Percentiles rank a stretch among this genome's conserved stretches.
phyloP scores from a whole-genome alignment of 306 rosid species.

The Glycyrrhiza uralensis region DNA sequence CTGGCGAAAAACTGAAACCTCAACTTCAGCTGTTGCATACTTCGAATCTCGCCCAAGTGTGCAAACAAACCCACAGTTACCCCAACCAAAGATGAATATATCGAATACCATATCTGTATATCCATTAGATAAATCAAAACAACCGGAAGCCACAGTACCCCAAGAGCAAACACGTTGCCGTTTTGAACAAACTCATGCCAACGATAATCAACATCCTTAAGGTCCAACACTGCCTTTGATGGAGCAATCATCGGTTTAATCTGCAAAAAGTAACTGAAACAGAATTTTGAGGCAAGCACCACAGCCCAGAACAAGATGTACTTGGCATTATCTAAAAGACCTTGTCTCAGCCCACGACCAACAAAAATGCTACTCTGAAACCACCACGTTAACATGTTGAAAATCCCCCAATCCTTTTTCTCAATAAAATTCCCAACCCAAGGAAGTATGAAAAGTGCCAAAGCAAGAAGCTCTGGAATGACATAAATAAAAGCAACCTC shows the following conservation, averaged over 20 bases:
- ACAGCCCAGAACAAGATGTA: constrained; percentile 70
- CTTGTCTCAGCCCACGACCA: constrained; percentile 94
- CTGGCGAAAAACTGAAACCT: constrained; percentile 94
- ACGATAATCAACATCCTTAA: constrained; percentile 37
- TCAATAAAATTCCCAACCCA: constrained; percentile 80
- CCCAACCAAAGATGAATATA: constrained; percentile 89
- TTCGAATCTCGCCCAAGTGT: constrained; percentile 92
- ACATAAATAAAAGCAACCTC: constrained; percentile 48
- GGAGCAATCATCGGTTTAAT: constrained; percentile 77
- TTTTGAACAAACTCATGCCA: constrained; percentile 52
- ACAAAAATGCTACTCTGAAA: constrained; percentile 70
- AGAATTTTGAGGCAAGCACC: constrained; percentile 70
- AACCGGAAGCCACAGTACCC: constrained; percentile 82
- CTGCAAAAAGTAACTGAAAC: constrained; percentile 83
- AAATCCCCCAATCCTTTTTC: constrained; percentile 63
- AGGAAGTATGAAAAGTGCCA: constrained; percentile 61
- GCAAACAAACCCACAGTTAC: constrained; percentile 75
- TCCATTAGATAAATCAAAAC: constrained; percentile 85
- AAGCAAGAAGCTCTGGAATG: constrained; percentile 67
- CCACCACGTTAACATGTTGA: constrained; percentile 73
- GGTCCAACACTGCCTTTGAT: constrained; percentile 47
- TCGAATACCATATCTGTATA: constrained; percentile 87
- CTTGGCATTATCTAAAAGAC: constrained; percentile 65
- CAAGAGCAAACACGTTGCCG: constrained; percentile 50
- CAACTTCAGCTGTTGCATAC: constrained; percentile 68